These are phyloP conservation scores for Metarhizium rileyi DNA, from an alignment of 2,329 filamentous ascomycete species.

Conservation along the genomic window DNA sequence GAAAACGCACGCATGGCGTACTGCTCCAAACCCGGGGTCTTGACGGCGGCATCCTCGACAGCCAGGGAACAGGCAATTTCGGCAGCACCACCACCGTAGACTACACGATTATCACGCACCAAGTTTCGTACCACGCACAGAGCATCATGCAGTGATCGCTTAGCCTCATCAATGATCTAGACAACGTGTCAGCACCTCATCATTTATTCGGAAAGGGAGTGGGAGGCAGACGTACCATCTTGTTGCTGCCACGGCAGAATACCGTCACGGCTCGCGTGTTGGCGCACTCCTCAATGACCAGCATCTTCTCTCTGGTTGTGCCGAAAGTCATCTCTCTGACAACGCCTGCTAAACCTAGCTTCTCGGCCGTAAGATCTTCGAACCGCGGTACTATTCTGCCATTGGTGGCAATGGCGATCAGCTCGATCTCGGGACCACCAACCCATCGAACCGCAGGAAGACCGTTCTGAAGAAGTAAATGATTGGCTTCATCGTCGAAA, in stretches of 20 bases:
- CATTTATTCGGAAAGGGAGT: not conserved
- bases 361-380: slow-evolving; percentile 83
- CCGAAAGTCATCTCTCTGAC: slow-evolving; percentile 95
- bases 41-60: slow-evolving; percentile 87
- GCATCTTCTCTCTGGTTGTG: slow-evolving; percentile 97
- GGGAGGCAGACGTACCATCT: slow-evolving; percentile 64
- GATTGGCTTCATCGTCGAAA: slow-evolving; percentile 98
- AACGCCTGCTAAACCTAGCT: slow-evolving; percentile 81
- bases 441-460: slow-evolving; percentile 97
- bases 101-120: slow-evolving; percentile 90
- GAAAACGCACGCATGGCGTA: slow-evolving; percentile 98
- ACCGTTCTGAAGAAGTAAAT: slow-evolving; percentile 89
- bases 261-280: slow-evolving; percentile 95
- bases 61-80: slow-evolving; percentile 96
- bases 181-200: not conserved
- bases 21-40: slow-evolving; percentile 95
- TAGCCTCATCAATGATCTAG: slow-evolving; percentile 97
- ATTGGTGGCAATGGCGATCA: slow-evolving; percentile 97
- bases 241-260: slow-evolving; percentile 96
- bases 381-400: slow-evolving; percentile 95
- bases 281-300: slow-evolving; percentile 98
- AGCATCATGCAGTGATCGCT: slow-evolving; percentile 93
- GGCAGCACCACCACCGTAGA: slow-evolving; percentile 92
- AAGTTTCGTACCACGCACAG: slow-evolving; percentile 96
- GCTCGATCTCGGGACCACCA: slow-evolving; percentile 92